Percentiles rank a stretch among this genome's conserved stretches.
Evolutionary conservation across 176 grass and related monocot species (phyloP).

Genomic region (Eleusine coracana): DNA sequence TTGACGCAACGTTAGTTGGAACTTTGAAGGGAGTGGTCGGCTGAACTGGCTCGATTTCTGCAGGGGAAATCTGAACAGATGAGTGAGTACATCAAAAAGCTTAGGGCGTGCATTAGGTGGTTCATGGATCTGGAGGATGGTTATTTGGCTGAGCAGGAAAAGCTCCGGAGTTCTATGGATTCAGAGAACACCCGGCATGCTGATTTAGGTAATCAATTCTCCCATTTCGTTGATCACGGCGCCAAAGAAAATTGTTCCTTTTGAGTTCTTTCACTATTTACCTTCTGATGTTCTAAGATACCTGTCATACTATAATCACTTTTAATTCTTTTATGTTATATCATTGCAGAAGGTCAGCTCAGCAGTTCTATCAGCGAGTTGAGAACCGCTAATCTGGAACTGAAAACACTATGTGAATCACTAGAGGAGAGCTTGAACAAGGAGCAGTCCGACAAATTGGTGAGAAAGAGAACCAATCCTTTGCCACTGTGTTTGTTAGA

Average conservation of each 20-base stretch:
- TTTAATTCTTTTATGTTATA: not conserved
- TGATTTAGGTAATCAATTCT: conserved; percentile 65
- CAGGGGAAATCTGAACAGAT: conserved; percentile 84
- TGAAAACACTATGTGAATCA: conserved; percentile 42
- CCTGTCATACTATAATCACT: not conserved
- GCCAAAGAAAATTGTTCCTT: not conserved
- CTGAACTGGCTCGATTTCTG: not conserved
- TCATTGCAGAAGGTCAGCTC: conserved; percentile 57
- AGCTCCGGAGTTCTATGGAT: conserved; percentile 51
- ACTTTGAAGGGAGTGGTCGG: not conserved
- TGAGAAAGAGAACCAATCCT: conserved; percentile 35
- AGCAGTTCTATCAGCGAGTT: conserved; percentile 56
- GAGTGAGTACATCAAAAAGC: conserved; percentile 87
- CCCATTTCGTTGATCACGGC: not conserved
- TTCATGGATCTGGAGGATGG: conserved; percentile 67
- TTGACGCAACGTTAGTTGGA: not conserved
- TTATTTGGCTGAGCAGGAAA: conserved; percentile 72
- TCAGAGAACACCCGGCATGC: conserved; percentile 53
- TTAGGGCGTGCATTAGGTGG: conserved; percentile 74
- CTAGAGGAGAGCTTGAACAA: conserved; percentile 66
- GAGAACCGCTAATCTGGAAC: conserved; percentile 41
- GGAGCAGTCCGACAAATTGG: conserved; percentile 64
- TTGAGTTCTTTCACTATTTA: not conserved
- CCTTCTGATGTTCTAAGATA: not conserved
- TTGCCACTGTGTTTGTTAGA: not conserved